Percentiles rank a stretch among this genome's conserved stretches.
Conservation (phyloP, 139 green algal genomes). For the Yamagishiella unicocca region DNA sequence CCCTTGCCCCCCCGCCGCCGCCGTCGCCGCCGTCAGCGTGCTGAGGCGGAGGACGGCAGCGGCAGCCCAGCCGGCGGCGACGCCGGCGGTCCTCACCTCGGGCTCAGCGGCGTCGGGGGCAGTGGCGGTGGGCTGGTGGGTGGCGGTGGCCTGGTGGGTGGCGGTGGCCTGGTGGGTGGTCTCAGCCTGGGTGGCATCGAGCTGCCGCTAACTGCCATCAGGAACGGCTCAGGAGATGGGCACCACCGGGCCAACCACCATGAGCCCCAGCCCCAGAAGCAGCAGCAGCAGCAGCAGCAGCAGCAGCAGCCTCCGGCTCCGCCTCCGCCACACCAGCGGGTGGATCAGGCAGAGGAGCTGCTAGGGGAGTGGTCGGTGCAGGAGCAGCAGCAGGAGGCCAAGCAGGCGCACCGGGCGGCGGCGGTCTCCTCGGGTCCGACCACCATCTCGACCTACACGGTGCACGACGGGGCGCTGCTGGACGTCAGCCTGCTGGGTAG, state of each 20-base stretch:
- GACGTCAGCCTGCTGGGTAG: slow-evolving; percentile 38
- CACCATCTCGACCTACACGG: slow-evolving; percentile 21
- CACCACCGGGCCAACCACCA: not conserved
- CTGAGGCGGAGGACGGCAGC: slow-evolving; percentile 24
- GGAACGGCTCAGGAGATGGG: too few relatives aligned
- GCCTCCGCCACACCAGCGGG: not conserved
- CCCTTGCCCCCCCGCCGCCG: too few relatives aligned
- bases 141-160: slow-evolving; percentile 10
- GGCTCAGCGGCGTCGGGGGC: slow-evolving; percentile 7
- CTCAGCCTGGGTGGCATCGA: slow-evolving; percentile 16
- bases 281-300: not conserved
- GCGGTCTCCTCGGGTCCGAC: not conserved
- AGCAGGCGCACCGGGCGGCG: not conserved
- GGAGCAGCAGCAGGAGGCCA: not conserved
- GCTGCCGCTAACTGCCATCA: slow-evolving; percentile 34
- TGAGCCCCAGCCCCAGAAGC: not conserved
- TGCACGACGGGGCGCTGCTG: slow-evolving; percentile 42
- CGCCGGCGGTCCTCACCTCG: not conserved
- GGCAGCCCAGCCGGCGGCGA: not conserved
- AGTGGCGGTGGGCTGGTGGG: not conserved
- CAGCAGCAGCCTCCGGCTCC: not conserved
- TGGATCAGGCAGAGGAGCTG: not conserved
- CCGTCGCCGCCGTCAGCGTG: not conserved
- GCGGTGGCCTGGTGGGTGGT: slow-evolving; percentile 2
- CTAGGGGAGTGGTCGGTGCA: not conserved